Evolutionary conservation across 1,139 yeast genomes (phyloP), one percentile per base, ranked within the genome.

Genomic region (Candida gigantensis): DNA sequence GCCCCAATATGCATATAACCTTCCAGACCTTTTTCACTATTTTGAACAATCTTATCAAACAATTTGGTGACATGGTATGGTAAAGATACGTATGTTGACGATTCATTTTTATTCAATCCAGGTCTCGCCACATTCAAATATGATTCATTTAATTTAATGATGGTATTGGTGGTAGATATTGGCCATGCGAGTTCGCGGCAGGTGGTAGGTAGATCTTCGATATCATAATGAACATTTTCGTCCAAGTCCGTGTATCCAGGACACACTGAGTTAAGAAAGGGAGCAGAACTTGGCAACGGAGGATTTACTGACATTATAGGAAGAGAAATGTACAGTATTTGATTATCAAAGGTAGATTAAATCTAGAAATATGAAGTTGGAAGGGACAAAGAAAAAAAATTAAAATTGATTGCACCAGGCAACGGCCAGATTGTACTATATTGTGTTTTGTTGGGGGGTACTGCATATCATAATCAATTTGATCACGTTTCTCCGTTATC

Each of bases 1-100:
- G 82, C 79, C 0, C 81, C 84, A 21, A 78, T 66, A 30, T 78
- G 80, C 47, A 75, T 49, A 14, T 70, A 67, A 9, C 77, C 78
- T 30, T 74, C 78, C 32, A 62, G 55, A 23, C 62, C 60, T 36
- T 65, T 68, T 36, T 58, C 48, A 37, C 55, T 41, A 45, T 48
- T 43, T 43, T 47, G 47, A 6, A 64, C 60, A 3, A 63, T 52
- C 38, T 55, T 50, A 18, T 52, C 45, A 45, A 70, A 69, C 24
- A 58, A 42, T 30, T 52, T 52, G 25, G 65, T 58, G n/a, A 70
- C 56, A 45, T 70, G 75, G 41, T 55, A 58, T 1, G 75, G 75
- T 24, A 68, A 46, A 6, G 73, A 62, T 3, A 70, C 72, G 40
- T 70, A 69, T 2, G 75, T 70, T 12, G 65, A 64, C 9, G 72